phyloP scores from a whole-genome alignment of 202 grass and related monocot genomes.

The Dendrocalamus latiflorus region DNA sequence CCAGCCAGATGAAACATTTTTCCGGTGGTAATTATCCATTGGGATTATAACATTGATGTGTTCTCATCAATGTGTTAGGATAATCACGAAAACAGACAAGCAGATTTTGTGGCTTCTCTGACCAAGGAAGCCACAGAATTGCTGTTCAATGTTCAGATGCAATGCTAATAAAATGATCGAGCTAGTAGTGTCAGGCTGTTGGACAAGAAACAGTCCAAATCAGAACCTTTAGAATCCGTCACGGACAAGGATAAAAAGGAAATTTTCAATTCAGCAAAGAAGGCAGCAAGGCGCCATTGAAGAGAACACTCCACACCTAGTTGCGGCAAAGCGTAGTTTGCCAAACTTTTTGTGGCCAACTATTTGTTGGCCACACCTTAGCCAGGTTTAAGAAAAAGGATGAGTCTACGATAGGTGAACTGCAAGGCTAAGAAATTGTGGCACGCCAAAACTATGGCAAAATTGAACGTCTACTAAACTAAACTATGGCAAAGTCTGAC shows the following conservation, averaged over 20 bases:
- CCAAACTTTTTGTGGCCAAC: too few relatives aligned
- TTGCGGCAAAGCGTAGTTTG: too few relatives aligned
- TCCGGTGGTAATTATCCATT: neutral
- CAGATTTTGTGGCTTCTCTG: neutral
- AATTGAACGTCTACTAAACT: too few relatives aligned
- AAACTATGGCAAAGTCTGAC: too few relatives aligned
- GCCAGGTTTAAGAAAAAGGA: too few relatives aligned
- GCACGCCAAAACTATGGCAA: too few relatives aligned
- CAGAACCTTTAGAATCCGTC: neutral
- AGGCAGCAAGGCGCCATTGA: neutral
- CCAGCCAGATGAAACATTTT: constrained; percentile 6
- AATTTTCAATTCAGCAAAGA: neutral
- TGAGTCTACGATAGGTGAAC: too few relatives aligned
- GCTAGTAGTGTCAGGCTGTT: constrained; percentile 13
- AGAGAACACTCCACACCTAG: neutral
- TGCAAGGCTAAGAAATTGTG: too few relatives aligned
- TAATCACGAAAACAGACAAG: neutral
- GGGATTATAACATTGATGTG: neutral
- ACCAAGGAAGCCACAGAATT: neutral
- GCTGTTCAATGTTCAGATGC: neutral
- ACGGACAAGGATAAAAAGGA: neutral
- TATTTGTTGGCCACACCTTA: too few relatives aligned
- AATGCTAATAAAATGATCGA: neutral
- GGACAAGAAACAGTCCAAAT: constrained; percentile 36
- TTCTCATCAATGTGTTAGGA: neutral